phyloP scores from a whole-genome alignment of 805 yeast genomes.

The Saccharomycopsis guyanensis region DNA sequence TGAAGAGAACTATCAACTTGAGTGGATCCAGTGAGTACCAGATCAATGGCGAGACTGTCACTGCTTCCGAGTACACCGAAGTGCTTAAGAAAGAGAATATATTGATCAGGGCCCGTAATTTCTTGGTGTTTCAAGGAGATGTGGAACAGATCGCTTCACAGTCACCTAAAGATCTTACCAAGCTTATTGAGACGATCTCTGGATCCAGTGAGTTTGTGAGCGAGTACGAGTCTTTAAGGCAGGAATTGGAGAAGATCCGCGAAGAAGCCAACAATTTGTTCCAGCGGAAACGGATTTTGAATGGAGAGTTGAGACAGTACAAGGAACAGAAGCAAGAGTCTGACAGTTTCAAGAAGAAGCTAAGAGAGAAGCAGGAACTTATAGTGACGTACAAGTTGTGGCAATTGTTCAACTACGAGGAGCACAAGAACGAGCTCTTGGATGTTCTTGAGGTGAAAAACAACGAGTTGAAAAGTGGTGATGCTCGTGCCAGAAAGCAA shows the following conservation, averaged over 20 bases:
- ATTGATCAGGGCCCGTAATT: slow-evolving; percentile 81
- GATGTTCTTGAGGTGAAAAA: slow-evolving; percentile 23
- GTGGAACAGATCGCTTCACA: slow-evolving; percentile 91
- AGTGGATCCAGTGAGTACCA: slow-evolving; percentile 61
- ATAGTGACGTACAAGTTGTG: slow-evolving; percentile 49
- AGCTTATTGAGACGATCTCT: slow-evolving; percentile 71
- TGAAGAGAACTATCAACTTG: slow-evolving; percentile 54
- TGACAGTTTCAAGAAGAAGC: slow-evolving; percentile 51
- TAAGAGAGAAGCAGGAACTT: slow-evolving; percentile 39
- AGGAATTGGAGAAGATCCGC: slow-evolving; percentile 57
- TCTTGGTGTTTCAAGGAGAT: slow-evolving; percentile 94
- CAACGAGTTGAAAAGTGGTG: slow-evolving; percentile 27
- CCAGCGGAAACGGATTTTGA: slow-evolving; percentile 60
- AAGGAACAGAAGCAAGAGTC: slow-evolving; percentile 69
- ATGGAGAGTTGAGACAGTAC: slow-evolving; percentile 70
- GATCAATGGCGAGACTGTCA: slow-evolving; percentile 52
- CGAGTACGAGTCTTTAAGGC: slow-evolving; percentile 60
- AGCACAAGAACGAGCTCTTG: slow-evolving; percentile 25
- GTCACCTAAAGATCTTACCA: slow-evolving; percentile 66
- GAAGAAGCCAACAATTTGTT: slow-evolving; percentile 57
- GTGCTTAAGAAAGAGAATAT: slow-evolving; percentile 72
- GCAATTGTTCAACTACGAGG: slow-evolving; percentile 56
- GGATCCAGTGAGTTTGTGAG: slow-evolving; percentile 64
- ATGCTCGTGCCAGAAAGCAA: slow-evolving; percentile 29
- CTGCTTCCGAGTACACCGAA: slow-evolving; percentile 57